Base-by-base conservation (phyloP, 805 yeast species). In the Barnettozyma vustinii region DNA sequence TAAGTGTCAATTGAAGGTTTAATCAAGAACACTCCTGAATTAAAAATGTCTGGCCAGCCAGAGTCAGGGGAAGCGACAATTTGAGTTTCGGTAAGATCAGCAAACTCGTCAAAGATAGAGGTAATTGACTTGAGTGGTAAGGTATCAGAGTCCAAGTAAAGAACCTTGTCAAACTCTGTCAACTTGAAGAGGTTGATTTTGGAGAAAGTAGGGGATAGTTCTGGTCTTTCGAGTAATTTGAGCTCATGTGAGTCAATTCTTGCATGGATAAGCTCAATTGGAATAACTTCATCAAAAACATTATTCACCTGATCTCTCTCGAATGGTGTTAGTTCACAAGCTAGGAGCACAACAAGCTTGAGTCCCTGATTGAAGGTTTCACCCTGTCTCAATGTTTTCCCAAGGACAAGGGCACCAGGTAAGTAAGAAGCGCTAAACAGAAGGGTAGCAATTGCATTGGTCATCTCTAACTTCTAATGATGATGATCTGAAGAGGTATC, bases 21-120 rank as follows among this genome's bases (percentile, higher is more conserved):
- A 23, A 79, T 62, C 7, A 82, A 70, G 52, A 87, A 70, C 19
- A 87, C 75, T 0, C 96, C 95, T 13, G 90, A 79, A 65, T 87
- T 87, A 72, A 87, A 87, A 45, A 83, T 75, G 67, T 87, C 96
- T 0, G 96, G 95, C 84, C 92, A 87, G n/a, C 95, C 94, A 13
- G 79, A 70, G 64, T 87, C 96, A 0, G 94, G 87, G 7, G 83
- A 69, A 0, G 94, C 64, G 10, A 56, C 56, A 15, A 61, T 54
- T 50, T 68, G 67, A 9, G 50, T 33, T 10, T 54, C 49, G 5
- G 58, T 40, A 1, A 59, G 27, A 6, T 55, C 54, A 45, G 59
- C 52, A 15, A 58, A 48, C 6, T 52, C 26, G 2, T 40, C 49
- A 32, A 68, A 60, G 6, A 54, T 27, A 4, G 44, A 41, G 21